These are phyloP conservation scores for Auriscalpium microsporum DNA, from an alignment of 768 basidiomycete genomes.

Conservation along the genomic window DNA sequence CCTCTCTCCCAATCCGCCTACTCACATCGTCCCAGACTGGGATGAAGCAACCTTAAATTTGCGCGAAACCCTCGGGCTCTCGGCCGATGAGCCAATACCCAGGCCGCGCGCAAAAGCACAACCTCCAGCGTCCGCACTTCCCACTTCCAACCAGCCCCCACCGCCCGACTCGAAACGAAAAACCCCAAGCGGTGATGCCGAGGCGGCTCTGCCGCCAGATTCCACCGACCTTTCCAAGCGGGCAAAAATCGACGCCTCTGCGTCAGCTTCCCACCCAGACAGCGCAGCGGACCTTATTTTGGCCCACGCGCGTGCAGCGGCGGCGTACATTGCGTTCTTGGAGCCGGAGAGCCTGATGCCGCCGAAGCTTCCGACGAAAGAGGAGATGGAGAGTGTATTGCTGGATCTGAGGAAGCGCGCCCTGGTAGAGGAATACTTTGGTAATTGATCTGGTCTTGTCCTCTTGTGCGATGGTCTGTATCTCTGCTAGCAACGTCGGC, in stretches of 20 bases:
- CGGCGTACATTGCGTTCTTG: constrained; percentile 69
- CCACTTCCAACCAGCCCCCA: constrained; percentile 14
- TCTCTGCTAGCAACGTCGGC: too few relatives aligned
- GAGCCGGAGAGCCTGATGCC: constrained; percentile 61
- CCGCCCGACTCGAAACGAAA: constrained; percentile 44
- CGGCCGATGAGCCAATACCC: constrained; percentile 40
- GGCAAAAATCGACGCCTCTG: constrained; percentile 18
- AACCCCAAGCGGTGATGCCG: constrained; percentile 35
- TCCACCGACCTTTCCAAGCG: constrained; percentile 23
- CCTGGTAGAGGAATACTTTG: constrained; percentile 72
- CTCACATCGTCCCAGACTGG: background rate
- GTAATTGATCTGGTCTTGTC: constrained; percentile 22
- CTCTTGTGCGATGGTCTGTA: too few relatives aligned
- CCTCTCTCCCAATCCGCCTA: background rate
- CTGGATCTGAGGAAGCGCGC: constrained; percentile 73
- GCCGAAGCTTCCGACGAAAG: constrained; percentile 65
- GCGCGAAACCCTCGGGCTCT: constrained; percentile 8
- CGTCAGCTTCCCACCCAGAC: constrained; percentile 3
- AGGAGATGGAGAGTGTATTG: constrained; percentile 73
- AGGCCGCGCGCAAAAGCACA: constrained; percentile 31
- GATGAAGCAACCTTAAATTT: constrained; percentile 3
- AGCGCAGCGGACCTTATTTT: constrained; percentile 20
- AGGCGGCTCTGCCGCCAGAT: constrained; percentile 25
- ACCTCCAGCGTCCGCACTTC: constrained; percentile 18
- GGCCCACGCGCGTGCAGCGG: constrained; percentile 46